Evolutionary conservation across 257 asterid genomes (phyloP).

Genomic region (Osmanthus fragrans): DNA sequence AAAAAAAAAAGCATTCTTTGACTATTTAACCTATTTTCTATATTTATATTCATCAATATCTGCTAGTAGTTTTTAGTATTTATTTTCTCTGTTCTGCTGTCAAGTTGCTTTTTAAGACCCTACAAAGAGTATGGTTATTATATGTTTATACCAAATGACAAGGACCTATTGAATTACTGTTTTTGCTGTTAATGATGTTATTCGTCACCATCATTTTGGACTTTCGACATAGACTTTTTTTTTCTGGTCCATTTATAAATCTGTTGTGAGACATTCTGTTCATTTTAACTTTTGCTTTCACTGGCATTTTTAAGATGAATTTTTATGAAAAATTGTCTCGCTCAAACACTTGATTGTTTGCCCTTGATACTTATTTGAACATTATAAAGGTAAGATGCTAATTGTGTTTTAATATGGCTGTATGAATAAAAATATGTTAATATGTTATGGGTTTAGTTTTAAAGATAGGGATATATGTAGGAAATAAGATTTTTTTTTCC

Average conservation of each 20-base stretch:
- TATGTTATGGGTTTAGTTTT: not conserved
- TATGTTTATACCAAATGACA: not conserved
- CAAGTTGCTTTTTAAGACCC: not conserved
- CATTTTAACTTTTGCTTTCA: not conserved
- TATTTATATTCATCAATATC: not conserved
- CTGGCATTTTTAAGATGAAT: not conserved
- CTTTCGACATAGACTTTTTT: not conserved
- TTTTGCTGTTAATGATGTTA: not conserved
- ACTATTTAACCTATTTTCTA: not conserved
- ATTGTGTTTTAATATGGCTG: not conserved
- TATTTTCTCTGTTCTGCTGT: not conserved
- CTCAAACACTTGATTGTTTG: not conserved
- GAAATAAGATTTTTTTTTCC: too few species aligned
- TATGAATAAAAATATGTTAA: not conserved
- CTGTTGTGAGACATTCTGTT: not conserved
- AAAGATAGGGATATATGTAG: not conserved
- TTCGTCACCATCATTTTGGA: not conserved
- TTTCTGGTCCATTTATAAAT: not conserved
- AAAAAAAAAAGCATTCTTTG: not conserved
- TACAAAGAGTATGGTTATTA: not conserved
- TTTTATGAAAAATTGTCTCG: not conserved
- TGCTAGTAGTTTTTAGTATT: not conserved
- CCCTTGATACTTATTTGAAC: not conserved
- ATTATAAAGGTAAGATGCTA: not conserved
- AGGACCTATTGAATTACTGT: not conserved